Conservation (phyloP, 352 stramenopile genomes). For the Thalassiosira livingstoniorum region DNA sequence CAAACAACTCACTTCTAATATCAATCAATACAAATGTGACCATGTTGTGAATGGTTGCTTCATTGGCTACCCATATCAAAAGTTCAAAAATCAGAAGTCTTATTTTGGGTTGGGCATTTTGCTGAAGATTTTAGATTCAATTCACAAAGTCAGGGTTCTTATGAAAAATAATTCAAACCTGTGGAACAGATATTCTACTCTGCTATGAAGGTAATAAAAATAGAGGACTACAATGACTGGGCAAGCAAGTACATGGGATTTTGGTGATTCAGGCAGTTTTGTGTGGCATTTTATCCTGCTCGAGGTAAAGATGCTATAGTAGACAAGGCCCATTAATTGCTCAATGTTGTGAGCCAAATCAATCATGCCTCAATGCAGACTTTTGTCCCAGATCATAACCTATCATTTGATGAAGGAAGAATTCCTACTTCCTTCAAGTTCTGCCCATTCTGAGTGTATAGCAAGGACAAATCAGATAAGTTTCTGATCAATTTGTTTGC, state of each 20-base stretch:
- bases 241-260: too few relatives aligned
- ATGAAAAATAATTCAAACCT: not conserved
- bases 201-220: too few relatives aligned
- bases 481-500: constrained; percentile 34
- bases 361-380: not conserved
- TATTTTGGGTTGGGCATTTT: not conserved
- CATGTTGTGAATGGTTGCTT: not conserved
- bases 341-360: too few relatives aligned
- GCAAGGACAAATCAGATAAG: constrained; percentile 30
- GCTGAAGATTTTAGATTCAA: not conserved
- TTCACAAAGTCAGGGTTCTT: not conserved
- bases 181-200: not conserved
- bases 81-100: not conserved
- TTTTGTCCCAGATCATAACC: not conserved
- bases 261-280: too few relatives aligned
- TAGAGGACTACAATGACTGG: too few relatives aligned
- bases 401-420: constrained; percentile 33
- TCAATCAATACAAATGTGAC: not conserved
- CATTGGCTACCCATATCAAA: not conserved
- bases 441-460: constrained; percentile 20
- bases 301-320: not conserved
- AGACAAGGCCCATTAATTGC: not conserved
- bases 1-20: not conserved
- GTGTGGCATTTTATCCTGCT: too few relatives aligned
- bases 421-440: constrained; percentile 12